These are phyloP conservation scores for Fusarium goolgardi DNA, from an alignment of 2,329 filamentous ascomycete species.

Conservation along the genomic window DNA sequence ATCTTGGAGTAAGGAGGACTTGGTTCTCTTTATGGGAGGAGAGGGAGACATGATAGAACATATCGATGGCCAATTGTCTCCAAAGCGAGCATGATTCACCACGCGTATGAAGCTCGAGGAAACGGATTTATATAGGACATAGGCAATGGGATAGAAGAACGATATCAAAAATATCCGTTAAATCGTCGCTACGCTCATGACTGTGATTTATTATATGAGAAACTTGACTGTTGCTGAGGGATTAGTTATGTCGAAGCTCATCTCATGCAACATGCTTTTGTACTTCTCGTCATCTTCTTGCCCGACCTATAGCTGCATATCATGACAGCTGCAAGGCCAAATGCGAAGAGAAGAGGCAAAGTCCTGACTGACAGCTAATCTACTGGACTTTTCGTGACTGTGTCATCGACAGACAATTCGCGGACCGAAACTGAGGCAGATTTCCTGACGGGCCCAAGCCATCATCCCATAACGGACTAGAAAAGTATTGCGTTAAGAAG, in stretches of 20 bases:
- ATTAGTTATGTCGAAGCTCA: neutral
- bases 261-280: neutral
- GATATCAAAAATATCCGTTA: neutral
- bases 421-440: neutral
- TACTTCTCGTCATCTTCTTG: neutral
- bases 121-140: neutral
- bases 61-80: neutral
- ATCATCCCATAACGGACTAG: neutral
- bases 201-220: neutral
- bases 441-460: neutral
- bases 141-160: neutral
- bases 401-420: neutral
- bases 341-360: neutral
- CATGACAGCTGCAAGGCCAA: neutral
- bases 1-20: neutral
- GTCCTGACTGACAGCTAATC: too few species aligned
- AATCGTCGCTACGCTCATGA: neutral
- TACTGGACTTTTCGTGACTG: neutral
- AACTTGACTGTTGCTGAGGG: neutral
- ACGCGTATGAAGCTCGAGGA: neutral
- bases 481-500: neutral
- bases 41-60: neutral
- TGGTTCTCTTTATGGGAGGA: neutral
- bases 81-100: neutral
- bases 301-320: too few species aligned